Percentiles rank a stretch among this genome's conserved stretches.
Evolutionary conservation across 164 flowering plant genomes (phyloP).

Genomic region (Malania oleifera): DNA sequence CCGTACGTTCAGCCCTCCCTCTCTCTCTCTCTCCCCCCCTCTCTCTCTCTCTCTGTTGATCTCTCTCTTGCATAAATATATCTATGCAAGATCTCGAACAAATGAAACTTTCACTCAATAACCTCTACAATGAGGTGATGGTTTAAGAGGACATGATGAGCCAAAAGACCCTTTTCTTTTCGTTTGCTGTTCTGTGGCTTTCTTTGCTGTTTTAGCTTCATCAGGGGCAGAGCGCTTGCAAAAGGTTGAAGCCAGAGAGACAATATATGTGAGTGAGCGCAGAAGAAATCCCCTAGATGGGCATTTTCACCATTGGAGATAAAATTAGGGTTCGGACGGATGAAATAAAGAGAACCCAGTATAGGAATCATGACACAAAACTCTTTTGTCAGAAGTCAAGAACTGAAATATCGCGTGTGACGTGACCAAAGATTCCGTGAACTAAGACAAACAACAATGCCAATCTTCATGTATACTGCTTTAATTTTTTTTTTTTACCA

Average conservation of each 20-base stretch:
- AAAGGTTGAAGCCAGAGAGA: constrained; percentile 12
- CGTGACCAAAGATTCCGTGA: constrained; percentile 45
- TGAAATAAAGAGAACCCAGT: constrained; percentile 4
- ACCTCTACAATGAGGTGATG: constrained; percentile 13
- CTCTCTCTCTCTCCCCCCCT: neutral
- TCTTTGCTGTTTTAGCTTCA: constrained; percentile 4
- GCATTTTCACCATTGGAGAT: constrained; percentile 9
- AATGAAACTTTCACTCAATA: constrained; percentile 6
- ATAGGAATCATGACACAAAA: constrained; percentile 20
- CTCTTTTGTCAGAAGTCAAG: constrained; percentile 32
- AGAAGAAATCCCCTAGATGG: constrained; percentile 2
- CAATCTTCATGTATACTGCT: constrained; percentile 13
- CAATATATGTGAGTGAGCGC: neutral
- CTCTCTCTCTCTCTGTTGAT: neutral
- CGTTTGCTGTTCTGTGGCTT: constrained; percentile 6
- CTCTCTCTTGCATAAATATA: constrained; percentile 21
- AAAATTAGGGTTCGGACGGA: constrained; percentile 7
- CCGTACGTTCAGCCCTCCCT: constrained; percentile 13
- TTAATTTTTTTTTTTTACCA: too few species aligned
- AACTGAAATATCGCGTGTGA: constrained; percentile 34
- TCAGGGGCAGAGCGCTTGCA: constrained; percentile 1
- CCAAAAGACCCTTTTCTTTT: constrained; percentile 6
- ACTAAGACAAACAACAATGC: constrained; percentile 11
- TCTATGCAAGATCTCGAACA: constrained; percentile 27
- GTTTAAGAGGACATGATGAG: neutral